Conservation (phyloP, 2,329 filamentous ascomycete genomes). For the Magnaporthiopsis incrustans region DNA sequence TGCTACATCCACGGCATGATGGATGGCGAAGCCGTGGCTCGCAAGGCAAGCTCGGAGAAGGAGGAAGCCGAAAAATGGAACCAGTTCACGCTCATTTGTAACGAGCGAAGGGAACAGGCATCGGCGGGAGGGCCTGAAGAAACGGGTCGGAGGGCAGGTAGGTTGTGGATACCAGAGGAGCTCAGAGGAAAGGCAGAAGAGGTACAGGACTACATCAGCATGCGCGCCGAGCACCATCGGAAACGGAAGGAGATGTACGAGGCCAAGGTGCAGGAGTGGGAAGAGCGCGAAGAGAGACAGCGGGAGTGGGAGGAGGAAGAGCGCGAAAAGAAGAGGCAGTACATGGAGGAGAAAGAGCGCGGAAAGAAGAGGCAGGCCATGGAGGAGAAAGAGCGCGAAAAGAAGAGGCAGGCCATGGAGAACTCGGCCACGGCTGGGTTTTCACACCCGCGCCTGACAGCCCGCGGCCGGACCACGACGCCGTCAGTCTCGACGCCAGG, state of each 20-base stretch:
- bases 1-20: slow-evolving; percentile 11
- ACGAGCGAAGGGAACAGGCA: background rate
- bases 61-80: background rate
- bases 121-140: background rate
- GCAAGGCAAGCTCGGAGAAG: background rate
- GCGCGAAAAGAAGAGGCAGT: no score
- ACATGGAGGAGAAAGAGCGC: no score
- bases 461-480: no score
- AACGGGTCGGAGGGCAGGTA: background rate
- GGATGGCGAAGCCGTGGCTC: slow-evolving; percentile 8
- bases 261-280: background rate
- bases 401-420: no score
- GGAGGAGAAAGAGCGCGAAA: no score
- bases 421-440: no score
- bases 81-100: no score
- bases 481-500: no score
- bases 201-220: background rate
- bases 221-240: background rate
- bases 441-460: no score
- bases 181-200: background rate
- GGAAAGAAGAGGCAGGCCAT: no score
- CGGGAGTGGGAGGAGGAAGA: no score
- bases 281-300: background rate
- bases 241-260: background rate
- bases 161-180: background rate